phyloP scores from a whole-genome alignment of 129 eudicot species.

The Calendula officinalis region DNA sequence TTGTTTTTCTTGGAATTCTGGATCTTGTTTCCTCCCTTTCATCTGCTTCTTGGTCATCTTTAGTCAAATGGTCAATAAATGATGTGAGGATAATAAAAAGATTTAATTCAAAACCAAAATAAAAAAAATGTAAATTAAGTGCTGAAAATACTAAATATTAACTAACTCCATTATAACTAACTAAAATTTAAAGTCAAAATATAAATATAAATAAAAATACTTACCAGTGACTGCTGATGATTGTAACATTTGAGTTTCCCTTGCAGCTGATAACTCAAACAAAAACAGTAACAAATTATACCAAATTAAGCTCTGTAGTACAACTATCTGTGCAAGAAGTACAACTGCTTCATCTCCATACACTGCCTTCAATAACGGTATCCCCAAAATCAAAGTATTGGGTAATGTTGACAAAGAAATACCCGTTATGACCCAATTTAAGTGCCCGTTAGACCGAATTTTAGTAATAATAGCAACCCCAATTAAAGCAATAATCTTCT shows the following conservation, averaged over 20 bases:
- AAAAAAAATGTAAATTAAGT: neutral
- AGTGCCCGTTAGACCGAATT: constrained; percentile 50
- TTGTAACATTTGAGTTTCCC: constrained; percentile 35
- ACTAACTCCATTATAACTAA: neutral
- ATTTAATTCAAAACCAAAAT: neutral
- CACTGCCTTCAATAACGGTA: constrained; percentile 66
- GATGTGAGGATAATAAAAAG: constrained; percentile 12
- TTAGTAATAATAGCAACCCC: constrained; percentile 39
- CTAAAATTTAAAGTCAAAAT: neutral
- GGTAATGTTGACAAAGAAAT: constrained; percentile 73
- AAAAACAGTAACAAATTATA: constrained; percentile 63
- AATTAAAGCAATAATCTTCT: constrained; percentile 52
- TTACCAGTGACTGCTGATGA: constrained; percentile 50
- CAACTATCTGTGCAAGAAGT: constrained; percentile 65
- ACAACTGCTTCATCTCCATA: constrained; percentile 60
- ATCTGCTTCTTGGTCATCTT: constrained; percentile 41
- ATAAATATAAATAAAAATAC: neutral
- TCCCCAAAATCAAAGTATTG: constrained; percentile 71
- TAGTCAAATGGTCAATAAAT: constrained; percentile 7
- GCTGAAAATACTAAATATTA: neutral
- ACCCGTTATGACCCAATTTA: constrained; percentile 74
- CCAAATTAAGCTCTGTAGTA: constrained; percentile 73
- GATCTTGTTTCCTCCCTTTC: constrained; percentile 30
- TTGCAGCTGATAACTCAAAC: constrained; percentile 56
- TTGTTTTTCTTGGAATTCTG: constrained; percentile 32